Conservation (phyloP, 129 eudicot genomes). For the Gnaphalium uliginosum region DNA sequence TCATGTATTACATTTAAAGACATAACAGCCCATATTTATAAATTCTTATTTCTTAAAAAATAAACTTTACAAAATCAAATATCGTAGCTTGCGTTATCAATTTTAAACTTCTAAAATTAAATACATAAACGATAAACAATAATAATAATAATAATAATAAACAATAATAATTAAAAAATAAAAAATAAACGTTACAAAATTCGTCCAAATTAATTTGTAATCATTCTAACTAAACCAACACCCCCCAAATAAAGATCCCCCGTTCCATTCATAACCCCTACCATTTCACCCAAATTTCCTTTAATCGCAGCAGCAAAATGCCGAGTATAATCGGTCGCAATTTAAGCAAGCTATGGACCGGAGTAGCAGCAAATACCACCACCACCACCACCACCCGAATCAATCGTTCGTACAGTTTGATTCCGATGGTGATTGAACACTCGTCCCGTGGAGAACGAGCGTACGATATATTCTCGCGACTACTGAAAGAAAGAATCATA, state of each 20-base stretch:
- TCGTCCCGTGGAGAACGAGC: slow-evolving; percentile 92
- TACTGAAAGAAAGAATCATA: slow-evolving; percentile 77
- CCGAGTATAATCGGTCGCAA: slow-evolving; percentile 32
- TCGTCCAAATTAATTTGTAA: no score
- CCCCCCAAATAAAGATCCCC: neutral
- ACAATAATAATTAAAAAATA: no score
- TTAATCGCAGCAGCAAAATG: slow-evolving; percentile 17
- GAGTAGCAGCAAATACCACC: neutral
- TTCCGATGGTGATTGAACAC: slow-evolving; percentile 96
- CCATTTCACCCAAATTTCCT: slow-evolving; percentile 10
- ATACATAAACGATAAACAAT: no score
- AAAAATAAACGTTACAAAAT: no score
- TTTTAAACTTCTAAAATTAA: no score
- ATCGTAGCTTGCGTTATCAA: no score
- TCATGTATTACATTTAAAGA: no score
- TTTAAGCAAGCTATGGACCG: slow-evolving; percentile 35
- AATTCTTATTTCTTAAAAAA: no score
- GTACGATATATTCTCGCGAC: slow-evolving; percentile 90
- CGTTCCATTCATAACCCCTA: slow-evolving; percentile 1
- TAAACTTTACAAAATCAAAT: no score
- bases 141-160: no score
- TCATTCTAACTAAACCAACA: no score
- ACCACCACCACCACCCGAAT: slow-evolving; percentile 7
- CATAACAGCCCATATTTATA: no score
- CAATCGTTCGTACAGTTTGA: slow-evolving; percentile 51